Evolutionary conservation across 2,329 filamentous ascomycete genomes (phyloP).

Genomic region (Monosporascus sp.): DNA sequence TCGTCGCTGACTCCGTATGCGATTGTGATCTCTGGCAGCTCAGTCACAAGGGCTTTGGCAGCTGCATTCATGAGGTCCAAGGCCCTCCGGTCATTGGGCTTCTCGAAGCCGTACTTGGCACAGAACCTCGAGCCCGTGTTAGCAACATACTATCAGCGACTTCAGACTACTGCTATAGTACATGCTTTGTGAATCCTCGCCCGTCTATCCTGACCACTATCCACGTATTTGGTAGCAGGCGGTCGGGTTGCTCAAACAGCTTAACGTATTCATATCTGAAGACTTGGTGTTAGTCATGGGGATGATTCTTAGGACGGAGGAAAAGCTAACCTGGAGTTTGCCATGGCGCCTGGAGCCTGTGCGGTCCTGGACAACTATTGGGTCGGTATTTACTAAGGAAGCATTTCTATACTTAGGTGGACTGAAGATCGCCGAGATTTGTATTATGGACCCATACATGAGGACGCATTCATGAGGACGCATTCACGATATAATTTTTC

Average conservation of each 20-base stretch:
- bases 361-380: background rate
- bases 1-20: conserved; percentile 95
- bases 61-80: conserved; percentile 92
- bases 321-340: conserved; percentile 46
- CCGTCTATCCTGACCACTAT: conserved; percentile 92
- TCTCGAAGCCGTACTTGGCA: conserved; percentile 75
- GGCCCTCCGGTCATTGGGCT: conserved; percentile 86
- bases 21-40: conserved; percentile 78
- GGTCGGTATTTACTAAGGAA: background rate
- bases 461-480: background rate
- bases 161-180: conserved; percentile 5
- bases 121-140: conserved; percentile 56
- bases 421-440: background rate
- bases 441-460: too few species aligned
- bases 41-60: conserved; percentile 76
- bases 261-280: conserved; percentile 89
- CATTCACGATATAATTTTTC: background rate
- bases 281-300: conserved; percentile 12
- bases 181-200: conserved; percentile 87
- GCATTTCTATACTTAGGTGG: too few species aligned
- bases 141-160: background rate
- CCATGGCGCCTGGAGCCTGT: conserved; percentile 31
- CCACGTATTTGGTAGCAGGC: conserved; percentile 85
- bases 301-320: background rate
- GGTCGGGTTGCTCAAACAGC: conserved; percentile 76